A percentile compares a stretch with the other conserved stretches of the same genome.
Conservation (phyloP, 2,329 filamentous ascomycete genomes). For the Penicillium sp. region DNA sequence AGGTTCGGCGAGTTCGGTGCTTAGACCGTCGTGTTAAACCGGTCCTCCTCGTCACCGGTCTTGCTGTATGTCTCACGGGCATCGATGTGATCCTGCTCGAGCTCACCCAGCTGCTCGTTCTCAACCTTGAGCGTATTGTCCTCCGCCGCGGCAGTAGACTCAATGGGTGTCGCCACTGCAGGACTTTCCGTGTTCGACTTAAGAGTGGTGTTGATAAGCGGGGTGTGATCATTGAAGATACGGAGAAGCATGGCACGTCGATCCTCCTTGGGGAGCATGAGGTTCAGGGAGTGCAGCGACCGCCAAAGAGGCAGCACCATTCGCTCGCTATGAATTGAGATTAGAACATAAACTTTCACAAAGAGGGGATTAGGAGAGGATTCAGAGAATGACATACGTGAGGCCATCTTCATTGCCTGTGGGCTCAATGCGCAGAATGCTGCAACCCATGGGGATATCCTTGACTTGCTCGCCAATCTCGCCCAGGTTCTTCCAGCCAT, state of each 20-base stretch:
- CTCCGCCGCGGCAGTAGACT: conserved; percentile 33
- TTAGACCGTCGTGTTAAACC: conserved; percentile 53
- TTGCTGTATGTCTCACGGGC: conserved; percentile 49
- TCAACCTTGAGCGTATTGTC: conserved; percentile 43
- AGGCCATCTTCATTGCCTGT: conserved; percentile 66
- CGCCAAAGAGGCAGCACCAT: conserved; percentile 95
- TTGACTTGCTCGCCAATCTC: conserved; percentile 86
- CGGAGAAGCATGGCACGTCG: conserved; percentile 88
- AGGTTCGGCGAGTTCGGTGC: neutral
- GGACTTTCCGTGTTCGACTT: conserved; percentile 29
- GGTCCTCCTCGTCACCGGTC: conserved; percentile 51
- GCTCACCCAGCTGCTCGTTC: conserved; percentile 44
- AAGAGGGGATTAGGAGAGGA: neutral
- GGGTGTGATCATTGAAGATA: conserved; percentile 86
- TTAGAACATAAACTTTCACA: conserved; percentile 21
- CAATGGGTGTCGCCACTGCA: conserved; percentile 11
- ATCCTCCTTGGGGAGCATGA: conserved; percentile 98
- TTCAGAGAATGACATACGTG: conserved; percentile 39
- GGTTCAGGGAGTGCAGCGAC: conserved; percentile 85
- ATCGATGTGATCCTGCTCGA: conserved; percentile 47
- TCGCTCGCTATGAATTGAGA: conserved; percentile 59
- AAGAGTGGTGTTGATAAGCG: conserved; percentile 68
- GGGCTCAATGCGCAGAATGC: conserved; percentile 81
- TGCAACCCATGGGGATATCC: conserved; percentile 87
- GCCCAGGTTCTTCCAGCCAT: conserved; percentile 74